Evolutionary conservation across 805 yeast genomes (phyloP), one percentile per base, ranked within the genome.

Genomic region (Saccharomycopsis oosterbeekiorum): DNA sequence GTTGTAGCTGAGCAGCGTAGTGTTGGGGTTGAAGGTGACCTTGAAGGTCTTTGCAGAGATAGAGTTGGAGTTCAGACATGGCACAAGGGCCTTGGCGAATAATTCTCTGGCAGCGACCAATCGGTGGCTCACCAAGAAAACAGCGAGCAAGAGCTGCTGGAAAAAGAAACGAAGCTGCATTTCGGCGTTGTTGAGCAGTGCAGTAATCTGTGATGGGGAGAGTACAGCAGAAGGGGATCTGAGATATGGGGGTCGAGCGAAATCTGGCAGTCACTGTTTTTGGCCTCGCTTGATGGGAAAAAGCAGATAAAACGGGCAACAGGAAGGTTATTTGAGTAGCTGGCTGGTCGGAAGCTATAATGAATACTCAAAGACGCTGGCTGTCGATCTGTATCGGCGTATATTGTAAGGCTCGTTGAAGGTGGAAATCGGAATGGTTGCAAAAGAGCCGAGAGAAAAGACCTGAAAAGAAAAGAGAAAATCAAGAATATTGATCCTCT

Each of bases 1-100:
- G 59, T 84, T 81, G 70, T 90, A 91, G 61, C 77, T 79, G 64
- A 92, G 73, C 4, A 92, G 79, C 26, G 83, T 71, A 67, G 82
- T 83, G 62, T 84, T 87, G 4, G 96, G 96, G 68, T 86, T 78
- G 71, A 89, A 89, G 1, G 79, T 76, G 50, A 92, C 96, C 67
- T 86, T 81, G 70, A 92, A 89, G 66, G 80, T 80, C 19, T 84
- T 76, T 2, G 97, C 93, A 2, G 88, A 79, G 62, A 92, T 74
- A 67, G 82, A 84, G 2, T 93, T 85, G 69, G 82, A 76, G 62
- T 84, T 88, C 88, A 86, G 86, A 75, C 97, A 92, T 10, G 96
- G 83, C 56, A 91, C 96, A 65, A 92, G 78, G 2, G 97, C 88
- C 15, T 86, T 76, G 9, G 96, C 96, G 21, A 70, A 69, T 21